A percentile compares a stretch with the other conserved stretches of the same genome.
Evolutionary conservation across 768 basidiomycete species (phyloP).

Genomic region (Lactifluus rugatus): DNA sequence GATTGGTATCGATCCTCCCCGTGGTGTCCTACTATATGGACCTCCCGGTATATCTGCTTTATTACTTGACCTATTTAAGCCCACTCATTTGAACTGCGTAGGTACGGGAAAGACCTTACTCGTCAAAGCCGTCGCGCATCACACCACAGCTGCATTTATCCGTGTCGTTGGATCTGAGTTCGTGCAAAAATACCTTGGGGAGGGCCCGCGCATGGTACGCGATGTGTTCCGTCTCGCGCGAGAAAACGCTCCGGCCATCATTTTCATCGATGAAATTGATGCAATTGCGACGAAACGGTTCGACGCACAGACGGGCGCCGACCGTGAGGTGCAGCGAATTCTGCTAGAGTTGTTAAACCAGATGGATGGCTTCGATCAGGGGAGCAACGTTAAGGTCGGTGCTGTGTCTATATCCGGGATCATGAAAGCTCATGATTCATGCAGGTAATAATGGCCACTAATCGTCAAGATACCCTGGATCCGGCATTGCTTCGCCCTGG

Average conservation of each 20-base stretch:
- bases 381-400: conserved; percentile 90
- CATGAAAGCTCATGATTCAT: neutral
- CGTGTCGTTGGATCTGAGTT: conserved; percentile 98
- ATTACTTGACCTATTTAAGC: neutral
- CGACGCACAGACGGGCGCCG: conserved; percentile 98
- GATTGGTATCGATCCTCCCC: conserved; percentile 98
- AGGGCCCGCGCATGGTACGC: conserved; percentile 99
- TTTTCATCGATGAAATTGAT: conserved; percentile 98
- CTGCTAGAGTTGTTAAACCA: conserved; percentile 93
- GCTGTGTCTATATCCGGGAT: neutral
- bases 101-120: conserved; percentile 99
- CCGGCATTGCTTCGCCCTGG: conserved; percentile 96
- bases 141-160: conserved; percentile 95
- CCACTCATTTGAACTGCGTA: conserved; percentile 23
- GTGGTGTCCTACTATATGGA: conserved; percentile 93
- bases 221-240: conserved; percentile 97
- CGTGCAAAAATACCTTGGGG: conserved; percentile 98
- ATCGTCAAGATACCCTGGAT: conserved; percentile 95
- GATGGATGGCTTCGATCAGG: conserved; percentile 99
- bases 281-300: conserved; percentile 99
- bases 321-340: conserved; percentile 98
- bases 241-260: conserved; percentile 95
- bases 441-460: conserved; percentile 99
- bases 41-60: conserved; percentile 61
- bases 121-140: conserved; percentile 98